phyloP scores from a whole-genome alignment of 2,329 filamentous ascomycete species.

The Talaromyces sp. region DNA sequence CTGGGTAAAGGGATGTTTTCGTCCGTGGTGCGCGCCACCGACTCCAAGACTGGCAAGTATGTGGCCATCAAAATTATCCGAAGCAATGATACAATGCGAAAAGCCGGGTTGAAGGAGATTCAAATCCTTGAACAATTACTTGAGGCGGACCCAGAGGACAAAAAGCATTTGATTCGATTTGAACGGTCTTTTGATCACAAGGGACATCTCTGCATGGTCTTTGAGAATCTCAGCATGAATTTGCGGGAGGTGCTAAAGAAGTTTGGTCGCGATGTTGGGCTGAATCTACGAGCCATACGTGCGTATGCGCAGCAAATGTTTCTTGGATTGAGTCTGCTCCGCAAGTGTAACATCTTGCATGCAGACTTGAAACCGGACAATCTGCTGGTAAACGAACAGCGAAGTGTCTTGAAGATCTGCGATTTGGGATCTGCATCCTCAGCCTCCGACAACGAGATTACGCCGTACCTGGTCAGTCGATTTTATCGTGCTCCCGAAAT shows the following conservation, averaged over 20 bases:
- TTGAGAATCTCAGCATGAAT: slow-evolving; percentile 90
- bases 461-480: slow-evolving; percentile 89
- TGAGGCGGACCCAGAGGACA: slow-evolving; percentile 77
- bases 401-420: slow-evolving; percentile 85
- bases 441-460: slow-evolving; percentile 83
- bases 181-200: slow-evolving; percentile 89
- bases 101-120: slow-evolving; percentile 91
- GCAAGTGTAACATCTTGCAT: slow-evolving; percentile 88
- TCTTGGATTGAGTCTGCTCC: slow-evolving; percentile 76
- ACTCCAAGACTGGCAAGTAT: slow-evolving; percentile 66
- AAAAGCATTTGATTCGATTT: slow-evolving; percentile 86
- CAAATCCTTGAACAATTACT: slow-evolving; percentile 85
- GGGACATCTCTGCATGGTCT: slow-evolving; percentile 91
- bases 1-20: slow-evolving; percentile 96
- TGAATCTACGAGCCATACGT: slow-evolving; percentile 81
- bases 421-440: slow-evolving; percentile 96
- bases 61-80: slow-evolving; percentile 98
- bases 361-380: slow-evolving; percentile 98
- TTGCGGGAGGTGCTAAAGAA: slow-evolving; percentile 91
- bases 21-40: slow-evolving; percentile 82
- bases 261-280: slow-evolving; percentile 88
- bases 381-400: slow-evolving; percentile 80
- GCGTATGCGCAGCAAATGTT: slow-evolving; percentile 94
- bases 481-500: slow-evolving; percentile 98
- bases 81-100: slow-evolving; percentile 86